Percentiles rank a stretch among this genome's conserved stretches.
These are phyloP conservation scores for Wickerhamomyces ciferrii DNA, from an alignment of 805 yeast species.

Conservation along the genomic window DNA sequence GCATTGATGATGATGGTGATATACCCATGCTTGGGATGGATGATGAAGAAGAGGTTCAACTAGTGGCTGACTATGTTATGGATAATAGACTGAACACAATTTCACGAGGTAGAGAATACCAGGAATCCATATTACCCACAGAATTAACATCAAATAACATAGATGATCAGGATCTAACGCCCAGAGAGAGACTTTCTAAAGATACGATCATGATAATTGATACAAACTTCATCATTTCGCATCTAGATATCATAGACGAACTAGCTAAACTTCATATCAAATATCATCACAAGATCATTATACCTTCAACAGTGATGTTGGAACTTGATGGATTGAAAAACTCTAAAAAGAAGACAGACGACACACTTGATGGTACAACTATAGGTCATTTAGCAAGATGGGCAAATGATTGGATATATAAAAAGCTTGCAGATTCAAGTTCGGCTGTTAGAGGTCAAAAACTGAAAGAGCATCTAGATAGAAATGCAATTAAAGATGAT, in stretches of 20 bases:
- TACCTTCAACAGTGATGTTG: slow-evolving; percentile 65
- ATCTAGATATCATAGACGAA: slow-evolving; percentile 52
- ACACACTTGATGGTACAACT: slow-evolving; percentile 20
- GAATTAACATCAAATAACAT: neutral
- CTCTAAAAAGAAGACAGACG: slow-evolving; percentile 22
- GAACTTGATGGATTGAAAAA: slow-evolving; percentile 84
- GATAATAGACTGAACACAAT: slow-evolving; percentile 12
- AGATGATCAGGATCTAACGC: slow-evolving; percentile 3
- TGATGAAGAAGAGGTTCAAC: slow-evolving; percentile 35
- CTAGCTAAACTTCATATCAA: slow-evolving; percentile 33
- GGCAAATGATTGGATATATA: slow-evolving; percentile 78
- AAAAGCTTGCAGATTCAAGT: slow-evolving; percentile 44
- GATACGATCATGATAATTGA: slow-evolving; percentile 58
- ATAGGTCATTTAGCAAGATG: slow-evolving; percentile 58
- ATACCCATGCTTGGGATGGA: slow-evolving; percentile 45
- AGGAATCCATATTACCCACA: neutral
- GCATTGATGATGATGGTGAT: slow-evolving; percentile 27
- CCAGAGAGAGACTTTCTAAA: slow-evolving; percentile 3
- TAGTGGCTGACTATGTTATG: slow-evolving; percentile 36
- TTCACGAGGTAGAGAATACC: neutral
- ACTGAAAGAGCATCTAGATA: slow-evolving; percentile 45
- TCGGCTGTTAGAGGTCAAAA: slow-evolving; percentile 62
- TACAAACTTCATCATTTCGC: slow-evolving; percentile 77
- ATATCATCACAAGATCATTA: slow-evolving; percentile 47
- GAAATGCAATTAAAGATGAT: slow-evolving; percentile 56